Conservation (phyloP, 345 rosid genomes). For the Theobroma cacao region DNA sequence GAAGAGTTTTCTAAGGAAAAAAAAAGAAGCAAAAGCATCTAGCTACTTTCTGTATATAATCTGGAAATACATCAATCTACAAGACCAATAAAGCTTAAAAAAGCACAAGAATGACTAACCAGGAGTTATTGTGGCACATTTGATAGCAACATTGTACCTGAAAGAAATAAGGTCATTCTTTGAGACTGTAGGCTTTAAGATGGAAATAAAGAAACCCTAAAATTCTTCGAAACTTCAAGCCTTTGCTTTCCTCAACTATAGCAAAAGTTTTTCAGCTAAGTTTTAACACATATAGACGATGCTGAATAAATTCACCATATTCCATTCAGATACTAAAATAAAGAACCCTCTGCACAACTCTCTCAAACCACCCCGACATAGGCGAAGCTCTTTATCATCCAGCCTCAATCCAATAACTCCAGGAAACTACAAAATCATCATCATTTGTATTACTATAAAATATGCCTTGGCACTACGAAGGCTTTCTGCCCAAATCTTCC, state of each 20-base stretch:
- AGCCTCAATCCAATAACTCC: not conserved
- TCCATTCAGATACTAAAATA: not conserved
- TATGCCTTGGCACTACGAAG: too few species aligned
- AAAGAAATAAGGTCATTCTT: conserved; percentile 13
- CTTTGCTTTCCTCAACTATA: not conserved
- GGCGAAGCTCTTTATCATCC: not conserved
- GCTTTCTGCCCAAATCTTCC: too few species aligned
- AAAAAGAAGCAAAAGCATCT: not conserved
- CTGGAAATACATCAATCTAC: not conserved
- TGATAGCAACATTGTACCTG: conserved; percentile 95
- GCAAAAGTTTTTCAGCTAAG: too few species aligned
- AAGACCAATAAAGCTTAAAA: not conserved
- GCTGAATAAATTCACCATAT: too few species aligned
- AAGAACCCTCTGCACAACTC: not conserved
- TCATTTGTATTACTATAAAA: not conserved
- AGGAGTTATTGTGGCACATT: conserved; percentile 97
- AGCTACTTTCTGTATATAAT: not conserved
- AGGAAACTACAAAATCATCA: not conserved
- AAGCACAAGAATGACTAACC: conserved; percentile 46
- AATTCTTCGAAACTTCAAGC: not conserved
- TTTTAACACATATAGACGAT: too few species aligned
- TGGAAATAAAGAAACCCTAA: not conserved
- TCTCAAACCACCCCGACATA: not conserved
- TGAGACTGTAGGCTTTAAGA: not conserved
- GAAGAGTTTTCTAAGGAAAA: not conserved